phyloP scores from a whole-genome alignment of 495 filamentous ascomycete species.

The Pyrenopolyporus hunteri region DNA sequence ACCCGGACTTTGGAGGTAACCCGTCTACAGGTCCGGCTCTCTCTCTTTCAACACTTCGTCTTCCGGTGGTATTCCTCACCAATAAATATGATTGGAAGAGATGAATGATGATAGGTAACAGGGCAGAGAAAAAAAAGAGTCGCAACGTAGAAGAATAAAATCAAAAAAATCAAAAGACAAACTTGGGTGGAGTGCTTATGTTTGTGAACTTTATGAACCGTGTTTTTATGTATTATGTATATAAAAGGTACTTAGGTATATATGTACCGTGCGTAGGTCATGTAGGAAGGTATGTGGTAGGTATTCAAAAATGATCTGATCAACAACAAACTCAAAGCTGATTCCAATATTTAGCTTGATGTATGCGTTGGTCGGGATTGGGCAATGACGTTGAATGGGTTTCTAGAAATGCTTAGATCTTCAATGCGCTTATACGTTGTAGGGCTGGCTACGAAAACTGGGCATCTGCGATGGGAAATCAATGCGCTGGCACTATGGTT shows the following conservation, averaged over 20 bases:
- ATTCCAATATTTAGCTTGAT: constrained; percentile 23
- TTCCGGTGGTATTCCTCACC: not conserved
- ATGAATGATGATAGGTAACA: constrained; percentile 1
- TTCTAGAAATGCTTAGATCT: constrained; percentile 38
- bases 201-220: constrained; percentile 16
- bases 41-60: not conserved
- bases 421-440: constrained; percentile 37
- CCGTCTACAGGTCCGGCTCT: no score
- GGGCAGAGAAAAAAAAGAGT: constrained; percentile 1
- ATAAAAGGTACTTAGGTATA: constrained; percentile 8
- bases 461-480: constrained; percentile 34
- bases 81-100: not conserved
- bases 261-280: not conserved
- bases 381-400: constrained; percentile 36
- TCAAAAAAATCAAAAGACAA: no score
- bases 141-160: not conserved
- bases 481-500: constrained; percentile 47
- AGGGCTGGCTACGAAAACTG: constrained; percentile 36
- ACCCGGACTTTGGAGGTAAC: not conserved
- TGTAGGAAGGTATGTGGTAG: constrained; percentile 6
- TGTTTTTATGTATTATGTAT: no score
- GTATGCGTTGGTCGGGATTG: constrained; percentile 37
- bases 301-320: constrained; percentile 29
- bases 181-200: constrained; percentile 22
- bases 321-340: constrained; percentile 22